Percentiles rank a stretch among this genome's conserved stretches.
These are phyloP conservation scores for Claviceps sp. DNA, from an alignment of 2,329 filamentous ascomycete species.

Conservation along the genomic window DNA sequence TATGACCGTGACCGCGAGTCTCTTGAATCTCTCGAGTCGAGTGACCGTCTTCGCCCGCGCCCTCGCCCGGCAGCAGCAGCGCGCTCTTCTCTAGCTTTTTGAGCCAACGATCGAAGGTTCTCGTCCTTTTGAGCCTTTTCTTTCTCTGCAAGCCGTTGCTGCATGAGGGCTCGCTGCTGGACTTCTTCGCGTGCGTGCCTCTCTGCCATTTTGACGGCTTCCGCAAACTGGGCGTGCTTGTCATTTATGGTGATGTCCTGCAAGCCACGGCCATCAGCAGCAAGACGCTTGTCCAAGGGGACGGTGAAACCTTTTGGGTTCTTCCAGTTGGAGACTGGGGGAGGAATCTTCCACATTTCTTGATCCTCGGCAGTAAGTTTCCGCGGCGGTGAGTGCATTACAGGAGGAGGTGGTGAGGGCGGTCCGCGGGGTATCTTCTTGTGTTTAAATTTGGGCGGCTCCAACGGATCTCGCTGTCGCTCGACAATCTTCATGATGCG, in stretches of 20 bases:
- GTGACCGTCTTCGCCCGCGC: constrained; percentile 26
- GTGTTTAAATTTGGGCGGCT: constrained; percentile 96
- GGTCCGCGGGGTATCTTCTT: constrained; percentile 94
- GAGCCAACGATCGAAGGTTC: constrained; percentile 71
- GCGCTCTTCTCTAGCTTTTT: constrained; percentile 80
- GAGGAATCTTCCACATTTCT: constrained; percentile 81
- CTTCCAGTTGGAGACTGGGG: constrained; percentile 96
- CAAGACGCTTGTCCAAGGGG: constrained; percentile 85
- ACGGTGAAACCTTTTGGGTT: constrained; percentile 98
- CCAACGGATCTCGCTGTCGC: constrained; percentile 85
- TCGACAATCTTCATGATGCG: constrained; percentile 98
- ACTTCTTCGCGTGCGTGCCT: constrained; percentile 92
- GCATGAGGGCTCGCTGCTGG: constrained; percentile 82
- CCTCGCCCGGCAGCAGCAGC: constrained; percentile 27
- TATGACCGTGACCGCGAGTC: constrained; percentile 25
- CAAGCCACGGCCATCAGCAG: constrained; percentile 79
- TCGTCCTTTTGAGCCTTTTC: constrained; percentile 93
- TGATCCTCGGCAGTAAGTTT: constrained; percentile 96
- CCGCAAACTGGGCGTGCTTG: constrained; percentile 93
- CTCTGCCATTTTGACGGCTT: constrained; percentile 88
- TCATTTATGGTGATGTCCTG: constrained; percentile 96
- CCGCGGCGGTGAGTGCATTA: constrained; percentile 87
- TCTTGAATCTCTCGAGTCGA: constrained; percentile 25
- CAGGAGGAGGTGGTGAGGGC: constrained; percentile 79
- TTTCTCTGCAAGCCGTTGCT: constrained; percentile 90